These are phyloP conservation scores for Hapsidospora chrysogenum DNA, from an alignment of 495 filamentous ascomycete genomes.

Conservation along the genomic window DNA sequence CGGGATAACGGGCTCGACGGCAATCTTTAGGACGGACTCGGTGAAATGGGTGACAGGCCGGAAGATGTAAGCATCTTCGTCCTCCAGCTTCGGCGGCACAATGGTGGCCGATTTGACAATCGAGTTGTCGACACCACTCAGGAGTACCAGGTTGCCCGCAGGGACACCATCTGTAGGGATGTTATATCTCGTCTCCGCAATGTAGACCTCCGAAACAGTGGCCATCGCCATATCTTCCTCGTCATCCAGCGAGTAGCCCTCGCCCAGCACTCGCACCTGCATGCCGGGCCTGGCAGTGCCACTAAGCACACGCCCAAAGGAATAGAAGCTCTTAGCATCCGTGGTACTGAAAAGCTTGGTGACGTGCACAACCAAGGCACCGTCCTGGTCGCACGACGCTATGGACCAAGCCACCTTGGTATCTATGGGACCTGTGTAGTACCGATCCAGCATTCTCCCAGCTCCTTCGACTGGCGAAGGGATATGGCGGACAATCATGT, in stretches of 20 bases:
- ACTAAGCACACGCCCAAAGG: constrained; percentile 86
- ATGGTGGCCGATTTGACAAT: constrained; percentile 97
- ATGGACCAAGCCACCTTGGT: constrained; percentile 69
- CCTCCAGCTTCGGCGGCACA: constrained; percentile 61
- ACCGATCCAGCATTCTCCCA: constrained; percentile 55
- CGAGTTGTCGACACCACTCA: constrained; percentile 89
- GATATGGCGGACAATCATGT: constrained; percentile 84
- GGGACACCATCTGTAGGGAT: constrained; percentile 82
- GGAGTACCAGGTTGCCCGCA: constrained; percentile 85
- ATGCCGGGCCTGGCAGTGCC: constrained; percentile 70
- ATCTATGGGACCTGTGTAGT: constrained; percentile 93
- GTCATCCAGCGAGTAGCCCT: constrained; percentile 91
- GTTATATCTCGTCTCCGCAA: constrained; percentile 88
- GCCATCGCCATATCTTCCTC: constrained; percentile 93
- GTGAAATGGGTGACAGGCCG: constrained; percentile 86
- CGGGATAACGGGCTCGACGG: constrained; percentile 94
- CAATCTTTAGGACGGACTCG: constrained; percentile 94
- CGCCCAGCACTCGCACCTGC: constrained; percentile 81
- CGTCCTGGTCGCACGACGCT: constrained; percentile 69
- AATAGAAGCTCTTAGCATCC: constrained; percentile 76
- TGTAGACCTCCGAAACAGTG: constrained; percentile 79
- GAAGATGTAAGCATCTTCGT: constrained; percentile 92
- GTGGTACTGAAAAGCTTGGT: constrained; percentile 82
- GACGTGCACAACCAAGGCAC: constrained; percentile 75
- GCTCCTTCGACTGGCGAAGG: constrained; percentile 77